These are phyloP conservation scores for Rhodotorula sp. DNA, from an alignment of 1,284 basidiomycete genomes.

Conservation along the genomic window DNA sequence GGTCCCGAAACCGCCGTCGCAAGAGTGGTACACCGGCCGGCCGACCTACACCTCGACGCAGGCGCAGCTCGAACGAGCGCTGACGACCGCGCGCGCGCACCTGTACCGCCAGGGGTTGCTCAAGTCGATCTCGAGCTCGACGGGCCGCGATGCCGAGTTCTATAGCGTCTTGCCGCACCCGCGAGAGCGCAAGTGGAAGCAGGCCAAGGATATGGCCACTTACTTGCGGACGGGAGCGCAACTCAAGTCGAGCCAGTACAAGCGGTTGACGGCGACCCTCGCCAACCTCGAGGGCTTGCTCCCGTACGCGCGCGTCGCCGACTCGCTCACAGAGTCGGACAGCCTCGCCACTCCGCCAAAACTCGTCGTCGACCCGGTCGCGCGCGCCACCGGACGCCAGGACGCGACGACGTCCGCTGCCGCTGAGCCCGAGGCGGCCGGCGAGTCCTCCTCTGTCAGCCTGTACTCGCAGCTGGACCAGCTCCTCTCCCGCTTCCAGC, in stretches of 20 bases:
- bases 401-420: background rate
- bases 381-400: conserved; percentile 19
- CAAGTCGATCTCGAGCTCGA: conserved; percentile 27
- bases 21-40: conserved; percentile 42
- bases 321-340: conserved; percentile 13
- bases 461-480: conserved; percentile 32
- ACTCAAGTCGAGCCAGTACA: conserved; percentile 37
- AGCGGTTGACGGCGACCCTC: conserved; percentile 31
- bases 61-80: conserved; percentile 29
- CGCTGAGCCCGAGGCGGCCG: background rate
- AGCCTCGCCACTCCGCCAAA: background rate
- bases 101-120: conserved; percentile 36
- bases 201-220: conserved; percentile 35
- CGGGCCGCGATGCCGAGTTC: conserved; percentile 24
- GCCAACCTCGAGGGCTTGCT: conserved; percentile 34
- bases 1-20: conserved; percentile 26
- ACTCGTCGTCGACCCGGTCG: conserved; percentile 36
- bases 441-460: background rate
- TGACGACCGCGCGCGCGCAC: conserved; percentile 36
- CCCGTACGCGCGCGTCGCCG: conserved; percentile 39
- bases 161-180: conserved; percentile 32
- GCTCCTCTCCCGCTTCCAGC: conserved; percentile 34
- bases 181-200: conserved; percentile 31
- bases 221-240: conserved; percentile 37
- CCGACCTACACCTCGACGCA: conserved; percentile 39